phyloP scores from a whole-genome alignment of 75 land plant genomes.

The Cunninghamia lanceolata region DNA sequence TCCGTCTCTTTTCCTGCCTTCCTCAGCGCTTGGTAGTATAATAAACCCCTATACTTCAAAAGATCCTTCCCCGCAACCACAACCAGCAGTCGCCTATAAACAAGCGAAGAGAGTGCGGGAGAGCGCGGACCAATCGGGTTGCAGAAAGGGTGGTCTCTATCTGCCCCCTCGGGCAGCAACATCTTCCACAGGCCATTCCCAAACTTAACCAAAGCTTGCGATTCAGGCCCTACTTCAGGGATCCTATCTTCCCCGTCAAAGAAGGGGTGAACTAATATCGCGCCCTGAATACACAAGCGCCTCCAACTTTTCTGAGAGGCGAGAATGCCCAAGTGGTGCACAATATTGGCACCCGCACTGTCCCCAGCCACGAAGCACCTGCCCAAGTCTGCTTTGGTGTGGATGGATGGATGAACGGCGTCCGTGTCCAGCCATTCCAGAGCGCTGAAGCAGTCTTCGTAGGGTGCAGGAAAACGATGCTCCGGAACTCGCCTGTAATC shows the following conservation, averaged over 20 bases:
- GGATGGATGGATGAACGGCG: conserved; percentile 18
- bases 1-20: conserved; percentile 31
- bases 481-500: conserved; percentile 58
- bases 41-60: conserved; percentile 52
- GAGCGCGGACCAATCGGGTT: conserved; percentile 20
- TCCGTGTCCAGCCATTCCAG: conserved; percentile 31
- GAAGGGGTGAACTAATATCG: conserved; percentile 49
- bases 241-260: conserved; percentile 49
- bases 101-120: conserved; percentile 12
- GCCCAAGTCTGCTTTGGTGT: conserved; percentile 22
- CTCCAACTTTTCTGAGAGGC: not conserved
- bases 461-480: conserved; percentile 41
- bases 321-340: conserved; percentile 32
- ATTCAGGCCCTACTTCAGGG: conserved; percentile 8
- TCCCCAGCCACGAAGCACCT: conserved; percentile 50
- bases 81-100: conserved; percentile 41
- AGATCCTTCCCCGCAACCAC: conserved; percentile 56
- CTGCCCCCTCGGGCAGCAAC: conserved; percentile 42
- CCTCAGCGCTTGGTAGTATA: conserved; percentile 37
- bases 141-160: conserved; percentile 44
- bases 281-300: conserved; percentile 25
- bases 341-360: conserved; percentile 73
- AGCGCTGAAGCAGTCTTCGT: conserved; percentile 43
- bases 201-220: conserved; percentile 7
- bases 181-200: conserved; percentile 52